phyloP scores from a whole-genome alignment of 495 filamentous ascomycete genomes.

The Penicillium angulare region DNA sequence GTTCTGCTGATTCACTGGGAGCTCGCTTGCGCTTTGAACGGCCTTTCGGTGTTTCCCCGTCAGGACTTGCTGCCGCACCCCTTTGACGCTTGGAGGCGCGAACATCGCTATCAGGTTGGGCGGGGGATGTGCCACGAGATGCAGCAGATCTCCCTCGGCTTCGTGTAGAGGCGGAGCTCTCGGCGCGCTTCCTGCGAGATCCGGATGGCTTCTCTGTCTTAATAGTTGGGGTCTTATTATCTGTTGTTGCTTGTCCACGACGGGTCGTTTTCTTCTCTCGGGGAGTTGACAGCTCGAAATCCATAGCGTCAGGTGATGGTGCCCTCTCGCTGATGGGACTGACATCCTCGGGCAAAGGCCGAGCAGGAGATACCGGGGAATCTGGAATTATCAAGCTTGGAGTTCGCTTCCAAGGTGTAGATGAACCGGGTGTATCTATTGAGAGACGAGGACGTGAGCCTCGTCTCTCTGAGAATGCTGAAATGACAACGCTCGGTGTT shows the following conservation, averaged over 20 bases:
- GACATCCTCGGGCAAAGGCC: constrained; percentile 48
- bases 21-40: constrained; percentile 43
- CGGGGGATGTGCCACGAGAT: constrained; percentile 51
- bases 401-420: constrained; percentile 50
- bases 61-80: constrained; percentile 32
- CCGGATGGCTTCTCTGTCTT: constrained; percentile 37
- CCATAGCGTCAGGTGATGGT: constrained; percentile 39
- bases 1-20: constrained; percentile 34
- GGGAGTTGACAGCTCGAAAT: constrained; percentile 35
- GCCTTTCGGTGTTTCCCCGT: constrained; percentile 28
- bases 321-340: constrained; percentile 54
- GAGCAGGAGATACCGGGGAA: constrained; percentile 45
- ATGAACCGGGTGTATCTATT: constrained; percentile 44
- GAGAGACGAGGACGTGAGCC: constrained; percentile 36
- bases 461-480: constrained; percentile 25
- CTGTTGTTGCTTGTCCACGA: constrained; percentile 12
- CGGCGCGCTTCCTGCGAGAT: constrained; percentile 40
- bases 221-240: constrained; percentile 22
- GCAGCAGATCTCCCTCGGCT: constrained; percentile 58
- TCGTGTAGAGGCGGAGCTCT: constrained; percentile 55
- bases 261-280: constrained; percentile 23
- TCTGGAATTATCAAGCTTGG: constrained; percentile 37
- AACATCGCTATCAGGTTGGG: constrained; percentile 47
- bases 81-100: constrained; percentile 48
- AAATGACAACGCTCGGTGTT: constrained; percentile 29